Evolutionary conservation across 2,329 filamentous ascomycete genomes (phyloP).

Genomic region (Botrytis squamosa): DNA sequence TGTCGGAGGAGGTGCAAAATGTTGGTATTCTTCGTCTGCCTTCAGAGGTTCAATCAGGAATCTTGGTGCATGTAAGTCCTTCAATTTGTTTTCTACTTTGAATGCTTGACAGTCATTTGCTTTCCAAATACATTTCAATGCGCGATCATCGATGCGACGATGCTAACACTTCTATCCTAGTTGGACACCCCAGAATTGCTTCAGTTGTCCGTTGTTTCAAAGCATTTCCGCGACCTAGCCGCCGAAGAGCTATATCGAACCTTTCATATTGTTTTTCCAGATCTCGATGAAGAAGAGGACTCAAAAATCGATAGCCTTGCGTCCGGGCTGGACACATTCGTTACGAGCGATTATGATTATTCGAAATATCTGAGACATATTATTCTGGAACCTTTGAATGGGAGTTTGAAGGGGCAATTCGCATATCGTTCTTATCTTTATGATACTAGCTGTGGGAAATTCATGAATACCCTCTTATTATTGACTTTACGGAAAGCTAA

Average conservation of each 20-base stretch:
- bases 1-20: neutral
- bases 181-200: slow-evolving; percentile 54
- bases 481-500: slow-evolving; percentile 55
- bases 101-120: neutral
- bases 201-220: slow-evolving; percentile 57
- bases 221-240: slow-evolving; percentile 56
- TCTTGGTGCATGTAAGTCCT: neutral
- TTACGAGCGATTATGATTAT: slow-evolving; percentile 63
- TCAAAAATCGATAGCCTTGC: slow-evolving; percentile 57
- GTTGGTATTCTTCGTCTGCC: neutral
- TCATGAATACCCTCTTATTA: slow-evolving; percentile 60
- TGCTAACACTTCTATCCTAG: slow-evolving; percentile 38
- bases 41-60: neutral
- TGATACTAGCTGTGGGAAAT: slow-evolving; percentile 58
- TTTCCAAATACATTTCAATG: neutral
- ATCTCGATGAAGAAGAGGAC: slow-evolving; percentile 55
- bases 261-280: slow-evolving; percentile 61
- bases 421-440: slow-evolving; percentile 56
- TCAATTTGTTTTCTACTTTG: neutral
- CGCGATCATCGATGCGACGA: neutral
- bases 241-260: slow-evolving; percentile 58
- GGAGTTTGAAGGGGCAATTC: slow-evolving; percentile 52
- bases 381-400: slow-evolving; percentile 54
- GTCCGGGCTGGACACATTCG: slow-evolving; percentile 59
- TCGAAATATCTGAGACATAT: slow-evolving; percentile 56